Percentiles rank a stretch among this genome's conserved stretches.
Evolutionary conservation across 768 basidiomycete genomes (phyloP).

Genomic region (Candolleomyces eurysporus): DNA sequence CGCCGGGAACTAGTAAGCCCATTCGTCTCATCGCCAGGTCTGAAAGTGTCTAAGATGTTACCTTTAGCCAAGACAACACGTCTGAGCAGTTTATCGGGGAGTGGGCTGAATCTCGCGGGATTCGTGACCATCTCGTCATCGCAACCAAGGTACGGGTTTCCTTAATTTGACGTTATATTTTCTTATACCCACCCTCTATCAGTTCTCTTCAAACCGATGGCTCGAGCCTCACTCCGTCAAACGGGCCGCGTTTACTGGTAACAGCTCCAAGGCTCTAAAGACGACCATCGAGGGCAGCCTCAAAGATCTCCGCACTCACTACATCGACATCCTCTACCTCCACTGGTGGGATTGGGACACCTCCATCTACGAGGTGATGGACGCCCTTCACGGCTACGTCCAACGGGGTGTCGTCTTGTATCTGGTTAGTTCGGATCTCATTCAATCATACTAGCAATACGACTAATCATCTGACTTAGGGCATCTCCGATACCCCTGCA

Average conservation of each 20-base stretch:
- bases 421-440: constrained; percentile 19
- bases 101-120: constrained; percentile 37
- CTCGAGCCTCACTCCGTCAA: constrained; percentile 21
- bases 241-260: constrained; percentile 34
- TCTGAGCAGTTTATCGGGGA: constrained; percentile 40
- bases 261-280: constrained; percentile 38
- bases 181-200: background rate
- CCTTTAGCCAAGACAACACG: constrained; percentile 29
- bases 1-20: constrained; percentile 35
- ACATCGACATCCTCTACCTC: constrained; percentile 36
- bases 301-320: constrained; percentile 38
- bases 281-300: constrained; percentile 35
- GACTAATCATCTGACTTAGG: background rate
- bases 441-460: background rate
- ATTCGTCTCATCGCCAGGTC: background rate
- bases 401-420: constrained; percentile 48
- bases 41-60: background rate
- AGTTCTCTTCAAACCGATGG: constrained; percentile 29
- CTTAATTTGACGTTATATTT: background rate
- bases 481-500: constrained; percentile 10
- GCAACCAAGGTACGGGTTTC: constrained; percentile 25
- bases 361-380: constrained; percentile 56
- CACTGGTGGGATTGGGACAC: constrained; percentile 52
- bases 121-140: constrained; percentile 39
- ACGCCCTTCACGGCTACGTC: constrained; percentile 48